Base-by-base conservation (phyloP, 2,329 filamentous ascomycete genomes). In the Fusarium kyushuense region DNA sequence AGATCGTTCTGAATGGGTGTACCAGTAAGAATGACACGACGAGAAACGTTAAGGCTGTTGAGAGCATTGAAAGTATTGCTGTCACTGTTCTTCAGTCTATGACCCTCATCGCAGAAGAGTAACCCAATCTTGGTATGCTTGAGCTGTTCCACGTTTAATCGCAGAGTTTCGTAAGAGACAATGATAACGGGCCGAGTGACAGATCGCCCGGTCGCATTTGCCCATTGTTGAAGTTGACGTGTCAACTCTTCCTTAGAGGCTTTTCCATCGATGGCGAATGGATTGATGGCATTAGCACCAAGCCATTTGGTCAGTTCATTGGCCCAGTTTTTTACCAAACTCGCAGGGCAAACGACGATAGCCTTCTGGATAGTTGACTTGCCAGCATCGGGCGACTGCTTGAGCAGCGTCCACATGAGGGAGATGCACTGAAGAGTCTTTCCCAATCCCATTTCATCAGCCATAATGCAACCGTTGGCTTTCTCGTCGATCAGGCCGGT, bases 401-500 rank as follows among this genome's bases (percentile, higher is more conserved):
- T 98, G 17, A 99, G 82, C 2, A 99, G 81, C 2, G 96, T 99
- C 96, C 96, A 99, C 84, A 99, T 90, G 49, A 99, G 86, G 1
- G 96, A 88, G 74, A 99, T 99, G 79, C 96, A 99, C 83, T 99
- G 96, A 42, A 99, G 81, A 19, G 96, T 99, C 82, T 99, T 99
- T 58, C 96, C 96, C 30, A 99, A 83, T 72, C 96, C 96, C 96
- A 99, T 99, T 77, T 97, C 96, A 77, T 99, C 96, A 54, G 96
- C 96, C 96, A 99, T 99, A 77, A 99, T 99, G 80, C 96, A 99
- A 3, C 96, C 96, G 78, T 97, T 92, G 48, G 96, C 96, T 73
- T 95, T 95, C 36, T 91, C 87, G 73, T 98, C 96, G 57, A 98
- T 92, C 85, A 98, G 86, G n/a, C 96, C 96, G 2, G 95, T 98